Evolutionary conservation across 2,329 filamentous ascomycete species (phyloP).

Genomic region (Colletotrichum phormii): DNA sequence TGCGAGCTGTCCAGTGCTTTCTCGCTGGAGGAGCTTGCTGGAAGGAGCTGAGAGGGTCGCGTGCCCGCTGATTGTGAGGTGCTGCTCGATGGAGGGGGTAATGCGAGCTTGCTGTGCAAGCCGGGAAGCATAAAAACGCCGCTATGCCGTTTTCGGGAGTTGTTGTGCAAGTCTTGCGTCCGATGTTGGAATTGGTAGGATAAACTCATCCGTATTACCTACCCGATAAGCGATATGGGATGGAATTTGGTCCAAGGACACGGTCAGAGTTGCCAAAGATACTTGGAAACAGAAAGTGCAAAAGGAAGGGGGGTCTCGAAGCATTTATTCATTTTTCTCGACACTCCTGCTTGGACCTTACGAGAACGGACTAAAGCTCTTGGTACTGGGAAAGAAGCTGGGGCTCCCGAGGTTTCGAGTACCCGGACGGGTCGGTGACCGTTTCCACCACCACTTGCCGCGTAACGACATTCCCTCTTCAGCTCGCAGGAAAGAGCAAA

Average conservation of each 20-base stretch:
- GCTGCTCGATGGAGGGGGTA: neutral
- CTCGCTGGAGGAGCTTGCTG: neutral
- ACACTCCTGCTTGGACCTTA: neutral
- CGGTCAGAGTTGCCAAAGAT: neutral
- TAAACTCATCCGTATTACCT: neutral
- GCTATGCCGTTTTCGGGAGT: constrained; percentile 5
- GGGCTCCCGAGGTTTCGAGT: neutral
- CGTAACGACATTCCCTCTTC: neutral
- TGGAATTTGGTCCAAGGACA: neutral
- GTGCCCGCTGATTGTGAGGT: neutral
- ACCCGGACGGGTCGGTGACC: neutral
- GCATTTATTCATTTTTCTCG: neutral
- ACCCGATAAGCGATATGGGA: neutral
- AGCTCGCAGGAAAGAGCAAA: neutral
- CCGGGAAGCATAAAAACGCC: neutral
- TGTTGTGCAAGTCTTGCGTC: neutral
- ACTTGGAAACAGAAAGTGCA: neutral
- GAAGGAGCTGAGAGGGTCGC: neutral
- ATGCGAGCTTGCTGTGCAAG: neutral
- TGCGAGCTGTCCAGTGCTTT: neutral
- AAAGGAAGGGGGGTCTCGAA: neutral
- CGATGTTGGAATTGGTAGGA: neutral
- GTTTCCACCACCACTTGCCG: neutral
- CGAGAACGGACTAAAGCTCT: neutral
- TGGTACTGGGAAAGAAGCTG: neutral